A percentile compares a stretch with the other conserved stretches of the same genome.
These are phyloP conservation scores for Mycena vulgaris DNA, from an alignment of 768 basidiomycete species.

Conservation along the genomic window DNA sequence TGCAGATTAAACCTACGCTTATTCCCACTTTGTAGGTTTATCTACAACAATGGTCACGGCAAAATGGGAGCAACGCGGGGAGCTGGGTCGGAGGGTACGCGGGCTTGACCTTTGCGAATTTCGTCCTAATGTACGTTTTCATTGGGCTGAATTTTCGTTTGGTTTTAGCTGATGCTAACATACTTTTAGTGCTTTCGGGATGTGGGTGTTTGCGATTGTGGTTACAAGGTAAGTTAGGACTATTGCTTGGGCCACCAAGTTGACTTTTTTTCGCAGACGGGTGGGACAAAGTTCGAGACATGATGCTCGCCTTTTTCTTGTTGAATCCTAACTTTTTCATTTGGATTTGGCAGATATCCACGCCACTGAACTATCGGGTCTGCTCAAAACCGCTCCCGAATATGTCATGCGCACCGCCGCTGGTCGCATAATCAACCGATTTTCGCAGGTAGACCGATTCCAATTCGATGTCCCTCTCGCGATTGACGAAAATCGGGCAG, in stretches of 20 bases:
- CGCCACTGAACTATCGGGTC: not conserved
- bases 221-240: not conserved
- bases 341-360: not conserved
- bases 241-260: not conserved
- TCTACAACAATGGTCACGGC: slow-evolving; percentile 17
- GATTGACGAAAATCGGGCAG: not conserved
- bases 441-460: slow-evolving; percentile 9
- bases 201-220: not conserved
- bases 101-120: not conserved
- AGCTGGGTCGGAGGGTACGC: slow-evolving; percentile 26
- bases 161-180: not conserved
- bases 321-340: slow-evolving; percentile 8
- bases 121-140: not conserved
- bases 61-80: not conserved
- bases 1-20: not conserved
- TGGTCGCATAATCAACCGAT: slow-evolving; percentile 21
- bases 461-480: not conserved
- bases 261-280: not conserved
- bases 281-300: not conserved
- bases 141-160: not conserved
- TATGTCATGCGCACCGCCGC: not conserved
- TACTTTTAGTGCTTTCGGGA: slow-evolving; percentile 2
- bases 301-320: not conserved
- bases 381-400: not conserved
- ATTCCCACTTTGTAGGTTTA: slow-evolving; percentile 5